Evolutionary conservation across 164 flowering plant species (phyloP).

Genomic region (Buxus sempervirens): DNA sequence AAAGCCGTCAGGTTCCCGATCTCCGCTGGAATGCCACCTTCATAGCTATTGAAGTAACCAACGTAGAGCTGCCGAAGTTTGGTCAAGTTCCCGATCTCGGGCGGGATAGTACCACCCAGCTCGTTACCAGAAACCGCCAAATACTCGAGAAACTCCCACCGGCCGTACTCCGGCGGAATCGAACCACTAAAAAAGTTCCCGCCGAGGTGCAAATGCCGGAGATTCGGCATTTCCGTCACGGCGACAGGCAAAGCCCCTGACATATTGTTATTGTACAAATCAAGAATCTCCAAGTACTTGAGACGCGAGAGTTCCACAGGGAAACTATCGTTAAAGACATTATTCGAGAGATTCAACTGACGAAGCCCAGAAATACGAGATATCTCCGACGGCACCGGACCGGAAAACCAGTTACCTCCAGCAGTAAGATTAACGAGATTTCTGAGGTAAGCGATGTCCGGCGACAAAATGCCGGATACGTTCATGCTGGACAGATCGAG

Average conservation of each 20-base stretch:
- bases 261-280: slow-evolving; percentile 85
- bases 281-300: slow-evolving; percentile 46
- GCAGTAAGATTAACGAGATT: slow-evolving; percentile 50
- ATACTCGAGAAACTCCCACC: slow-evolving; percentile 59
- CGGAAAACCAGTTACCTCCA: slow-evolving; percentile 55
- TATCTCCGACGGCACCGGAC: slow-evolving; percentile 56
- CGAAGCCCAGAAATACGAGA: slow-evolving; percentile 44
- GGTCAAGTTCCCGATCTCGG: slow-evolving; percentile 72
- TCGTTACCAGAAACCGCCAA: slow-evolving; percentile 91
- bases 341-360: slow-evolving; percentile 71
- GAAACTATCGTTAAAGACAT: slow-evolving; percentile 55
- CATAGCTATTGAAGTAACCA: slow-evolving; percentile 74
- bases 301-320: slow-evolving; percentile 45
- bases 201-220: slow-evolving; percentile 75
- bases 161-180: slow-evolving; percentile 72
- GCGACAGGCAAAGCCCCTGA: slow-evolving; percentile 57
- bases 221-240: slow-evolving; percentile 36
- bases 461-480: slow-evolving; percentile 63
- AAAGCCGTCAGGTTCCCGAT: slow-evolving; percentile 65
- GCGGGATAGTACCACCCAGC: slow-evolving; percentile 65
- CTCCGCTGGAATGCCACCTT: slow-evolving; percentile 73
- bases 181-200: slow-evolving; percentile 78
- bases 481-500: slow-evolving; percentile 58
- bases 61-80: slow-evolving; percentile 62
- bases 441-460: slow-evolving; percentile 46